These are phyloP conservation scores for Chamaenerion angustifolium DNA, from an alignment of 345 rosid species.

Conservation along the genomic window DNA sequence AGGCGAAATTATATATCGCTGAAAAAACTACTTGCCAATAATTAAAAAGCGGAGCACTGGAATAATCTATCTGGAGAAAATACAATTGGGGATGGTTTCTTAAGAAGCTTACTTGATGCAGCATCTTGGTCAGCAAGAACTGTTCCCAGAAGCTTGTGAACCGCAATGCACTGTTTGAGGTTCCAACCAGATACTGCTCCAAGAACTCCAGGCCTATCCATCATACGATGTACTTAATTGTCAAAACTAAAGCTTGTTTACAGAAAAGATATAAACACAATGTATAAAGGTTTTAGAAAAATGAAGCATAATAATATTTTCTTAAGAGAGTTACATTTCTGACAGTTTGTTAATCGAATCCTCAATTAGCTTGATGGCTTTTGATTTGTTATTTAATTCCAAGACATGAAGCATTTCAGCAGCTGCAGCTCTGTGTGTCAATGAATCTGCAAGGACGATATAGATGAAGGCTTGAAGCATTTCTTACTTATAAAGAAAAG, in stretches of 20 bases:
- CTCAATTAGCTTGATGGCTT: conserved; percentile 67
- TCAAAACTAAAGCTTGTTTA: not conserved
- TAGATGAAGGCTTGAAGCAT: not conserved
- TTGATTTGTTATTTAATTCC: conserved; percentile 53
- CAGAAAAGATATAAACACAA: not conserved
- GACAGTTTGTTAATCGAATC: conserved; percentile 45
- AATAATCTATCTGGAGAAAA: too few species aligned
- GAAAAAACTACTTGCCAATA: too few species aligned
- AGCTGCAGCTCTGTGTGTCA: conserved; percentile 88
- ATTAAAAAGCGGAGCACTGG: too few species aligned
- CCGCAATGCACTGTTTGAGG: conserved; percentile 66
- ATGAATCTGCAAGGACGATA: conserved; percentile 40
- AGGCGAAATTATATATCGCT: too few species aligned
- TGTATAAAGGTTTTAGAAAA: not conserved
- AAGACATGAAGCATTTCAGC: conserved; percentile 71
- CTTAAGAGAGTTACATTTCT: conserved; percentile 28
- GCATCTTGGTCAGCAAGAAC: conserved; percentile 52
- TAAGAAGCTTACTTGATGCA: conserved; percentile 50
- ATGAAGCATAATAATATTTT: not conserved
- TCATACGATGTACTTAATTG: not conserved
- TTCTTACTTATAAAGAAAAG: not conserved
- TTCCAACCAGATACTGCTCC: conserved; percentile 66
- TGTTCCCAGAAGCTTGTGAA: conserved; percentile 49
- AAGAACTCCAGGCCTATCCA: conserved; percentile 45
- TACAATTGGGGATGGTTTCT: too few species aligned